phyloP scores from a whole-genome alignment of 768 basidiomycete genomes.

The Mycena maculata region DNA sequence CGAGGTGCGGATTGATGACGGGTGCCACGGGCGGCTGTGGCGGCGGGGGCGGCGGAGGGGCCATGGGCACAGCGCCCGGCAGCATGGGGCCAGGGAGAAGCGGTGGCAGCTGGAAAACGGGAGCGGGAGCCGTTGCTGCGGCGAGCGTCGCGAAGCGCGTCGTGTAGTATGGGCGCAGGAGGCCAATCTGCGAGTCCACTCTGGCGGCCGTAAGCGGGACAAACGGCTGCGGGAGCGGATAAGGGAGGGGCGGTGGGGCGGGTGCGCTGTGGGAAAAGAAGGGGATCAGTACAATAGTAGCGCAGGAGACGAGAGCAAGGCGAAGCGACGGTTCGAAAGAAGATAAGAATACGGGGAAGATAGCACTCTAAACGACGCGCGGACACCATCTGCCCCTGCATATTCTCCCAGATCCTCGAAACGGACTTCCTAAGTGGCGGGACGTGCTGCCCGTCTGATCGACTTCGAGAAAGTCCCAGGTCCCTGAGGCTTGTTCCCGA shows the following conservation, averaged over 20 bases:
- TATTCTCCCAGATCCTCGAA: no score
- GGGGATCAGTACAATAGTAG: slow-evolving; percentile 1
- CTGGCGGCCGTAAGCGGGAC: slow-evolving; percentile 73
- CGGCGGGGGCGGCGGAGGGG: slow-evolving; percentile 23
- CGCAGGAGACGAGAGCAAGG: no score
- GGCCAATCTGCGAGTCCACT: slow-evolving; percentile 84
- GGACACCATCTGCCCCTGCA: no score
- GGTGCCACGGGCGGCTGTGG: slow-evolving; percentile 35
- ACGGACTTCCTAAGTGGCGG: no score
- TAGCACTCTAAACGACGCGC: no score
- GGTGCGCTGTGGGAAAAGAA: slow-evolving; percentile 57
- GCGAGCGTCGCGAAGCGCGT: slow-evolving; percentile 61
- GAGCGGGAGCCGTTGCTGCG: slow-evolving; percentile 33
- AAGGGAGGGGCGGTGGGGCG: slow-evolving; percentile 82
- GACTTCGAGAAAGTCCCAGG: no score
- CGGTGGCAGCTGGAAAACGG: slow-evolving; percentile 28
- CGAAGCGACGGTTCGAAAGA: no score
- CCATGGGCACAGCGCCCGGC: slow-evolving; percentile 6
- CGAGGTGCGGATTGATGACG: slow-evolving; percentile 30
- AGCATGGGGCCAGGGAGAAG: slow-evolving; percentile 23
- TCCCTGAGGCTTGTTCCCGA: no score
- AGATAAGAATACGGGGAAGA: no score
- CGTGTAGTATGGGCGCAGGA: slow-evolving; percentile 83
- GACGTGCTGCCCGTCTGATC: no score
- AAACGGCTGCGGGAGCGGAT: slow-evolving; percentile 87